These are phyloP conservation scores for Epichloe festucae DNA, from an alignment of 2,329 filamentous ascomycete genomes.

Conservation along the genomic window DNA sequence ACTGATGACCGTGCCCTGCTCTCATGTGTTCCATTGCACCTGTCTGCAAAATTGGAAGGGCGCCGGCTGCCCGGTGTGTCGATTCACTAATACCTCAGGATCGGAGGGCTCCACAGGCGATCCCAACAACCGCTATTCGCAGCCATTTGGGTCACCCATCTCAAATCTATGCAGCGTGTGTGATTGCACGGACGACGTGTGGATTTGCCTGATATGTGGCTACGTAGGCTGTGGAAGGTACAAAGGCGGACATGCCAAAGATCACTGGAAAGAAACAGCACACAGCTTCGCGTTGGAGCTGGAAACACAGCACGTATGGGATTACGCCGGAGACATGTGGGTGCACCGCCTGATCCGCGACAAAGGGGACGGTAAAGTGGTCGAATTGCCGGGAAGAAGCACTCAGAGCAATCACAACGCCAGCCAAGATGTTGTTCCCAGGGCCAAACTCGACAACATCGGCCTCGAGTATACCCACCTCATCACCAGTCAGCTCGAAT, in stretches of 20 bases:
- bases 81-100: slow-evolving; percentile 53
- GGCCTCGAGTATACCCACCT: slow-evolving; percentile 91
- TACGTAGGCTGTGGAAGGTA: slow-evolving; percentile 90
- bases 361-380: slow-evolving; percentile 82
- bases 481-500: slow-evolving; percentile 83
- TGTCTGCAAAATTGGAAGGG: slow-evolving; percentile 96
- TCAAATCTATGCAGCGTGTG: slow-evolving; percentile 72
- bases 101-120: slow-evolving; percentile 25
- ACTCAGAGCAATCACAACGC: slow-evolving; percentile 19
- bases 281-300: slow-evolving; percentile 92
- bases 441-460: slow-evolving; percentile 60
- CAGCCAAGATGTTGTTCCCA: slow-evolving; percentile 56
- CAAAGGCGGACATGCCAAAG: slow-evolving; percentile 84
- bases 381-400: slow-evolving; percentile 62
- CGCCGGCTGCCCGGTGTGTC: slow-evolving; percentile 84
- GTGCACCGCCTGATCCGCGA: slow-evolving; percentile 91
- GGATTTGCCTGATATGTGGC: slow-evolving; percentile 92
- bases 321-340: slow-evolving; percentile 91
- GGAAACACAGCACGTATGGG: slow-evolving; percentile 91
- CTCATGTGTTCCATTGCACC: slow-evolving; percentile 94
- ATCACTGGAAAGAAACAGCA: slow-evolving; percentile 78
- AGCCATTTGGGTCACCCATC: slow-evolving; percentile 44
- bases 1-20: slow-evolving; percentile 87
- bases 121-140: slow-evolving; percentile 35
- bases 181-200: slow-evolving; percentile 69